Evolutionary conservation across 2,329 filamentous ascomycete genomes (phyloP).

Genomic region (Emmonsiellopsis sp.): DNA sequence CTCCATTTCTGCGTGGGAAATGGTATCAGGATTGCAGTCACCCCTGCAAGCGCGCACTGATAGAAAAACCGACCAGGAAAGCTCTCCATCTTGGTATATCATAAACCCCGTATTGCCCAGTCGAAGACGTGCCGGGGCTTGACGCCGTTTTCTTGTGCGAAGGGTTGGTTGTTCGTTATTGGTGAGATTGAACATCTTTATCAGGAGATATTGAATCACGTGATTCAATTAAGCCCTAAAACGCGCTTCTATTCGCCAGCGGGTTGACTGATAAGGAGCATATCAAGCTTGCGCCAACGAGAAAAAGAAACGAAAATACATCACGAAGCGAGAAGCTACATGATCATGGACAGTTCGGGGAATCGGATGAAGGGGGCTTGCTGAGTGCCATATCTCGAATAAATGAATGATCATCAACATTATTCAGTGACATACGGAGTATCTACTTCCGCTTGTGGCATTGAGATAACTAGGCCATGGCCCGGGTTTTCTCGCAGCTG

Average conservation of each 20-base stretch:
- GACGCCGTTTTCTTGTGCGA: no score
- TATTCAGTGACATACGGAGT: background rate
- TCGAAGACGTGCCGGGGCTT: no score
- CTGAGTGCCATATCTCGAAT: no score
- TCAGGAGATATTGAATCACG: slow-evolving; percentile 6
- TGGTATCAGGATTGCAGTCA: no score
- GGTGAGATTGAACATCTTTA: background rate
- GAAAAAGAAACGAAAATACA: background rate
- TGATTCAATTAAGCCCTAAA: background rate
- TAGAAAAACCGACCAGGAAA: no score
- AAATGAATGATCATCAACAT: background rate
- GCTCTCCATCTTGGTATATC: no score
- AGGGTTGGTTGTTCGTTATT: no score
- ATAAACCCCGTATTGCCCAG: no score
- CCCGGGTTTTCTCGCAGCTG: background rate
- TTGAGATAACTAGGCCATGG: background rate
- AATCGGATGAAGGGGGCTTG: no score
- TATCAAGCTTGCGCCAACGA: background rate
- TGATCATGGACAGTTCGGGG: no score
- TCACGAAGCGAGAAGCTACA: background rate
- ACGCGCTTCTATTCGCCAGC: background rate
- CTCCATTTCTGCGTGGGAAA: background rate
- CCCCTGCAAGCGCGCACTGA: no score
- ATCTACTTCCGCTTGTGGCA: background rate
- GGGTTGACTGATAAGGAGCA: background rate